These are phyloP conservation scores for Ambrosiella cleistominuta DNA, from an alignment of 2,329 filamentous ascomycete genomes.

Conservation along the genomic window DNA sequence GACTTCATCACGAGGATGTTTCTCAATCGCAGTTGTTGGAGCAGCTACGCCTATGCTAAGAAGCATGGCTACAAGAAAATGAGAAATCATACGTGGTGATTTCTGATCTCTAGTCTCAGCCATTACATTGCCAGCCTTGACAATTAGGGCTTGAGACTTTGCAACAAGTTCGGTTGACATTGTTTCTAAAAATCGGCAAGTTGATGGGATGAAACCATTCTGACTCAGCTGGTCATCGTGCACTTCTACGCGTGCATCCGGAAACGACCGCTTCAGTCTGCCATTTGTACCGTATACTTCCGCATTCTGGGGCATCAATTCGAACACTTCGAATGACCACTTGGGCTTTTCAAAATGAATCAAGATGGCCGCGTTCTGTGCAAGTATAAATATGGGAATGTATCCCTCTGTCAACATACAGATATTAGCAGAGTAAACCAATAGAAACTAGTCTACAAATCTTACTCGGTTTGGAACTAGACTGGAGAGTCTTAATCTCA, in stretches of 20 bases:
- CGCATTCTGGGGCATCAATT: conserved; percentile 18
- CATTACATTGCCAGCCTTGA: conserved; percentile 22
- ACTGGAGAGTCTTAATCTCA: too few species aligned
- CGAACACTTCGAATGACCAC: conserved; percentile 20
- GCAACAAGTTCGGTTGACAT: conserved; percentile 18
- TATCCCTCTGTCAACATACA: conserved; percentile 8
- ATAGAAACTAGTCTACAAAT: neutral
- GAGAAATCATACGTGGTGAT: conserved; percentile 33
- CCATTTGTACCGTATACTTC: conserved; percentile 18
- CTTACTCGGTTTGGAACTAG: neutral
- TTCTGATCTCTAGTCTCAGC: conserved; percentile 31
- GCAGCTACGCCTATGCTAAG: conserved; percentile 19
- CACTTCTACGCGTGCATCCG: conserved; percentile 16
- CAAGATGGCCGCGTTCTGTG: conserved; percentile 22
- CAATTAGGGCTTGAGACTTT: conserved; percentile 14
- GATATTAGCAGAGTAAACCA: neutral
- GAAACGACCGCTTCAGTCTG: conserved; percentile 19
- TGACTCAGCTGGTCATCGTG: conserved; percentile 11
- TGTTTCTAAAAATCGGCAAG: conserved; percentile 16
- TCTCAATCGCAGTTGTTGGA: conserved; percentile 23
- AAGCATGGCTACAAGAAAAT: conserved; percentile 27
- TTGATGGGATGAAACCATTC: conserved; percentile 13
- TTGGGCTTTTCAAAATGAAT: conserved; percentile 14
- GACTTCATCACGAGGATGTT: conserved; percentile 37
- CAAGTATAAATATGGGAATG: conserved; percentile 18